Base-by-base conservation (phyloP, 345 rosid genomes). In the Sapria himalayana region DNA sequence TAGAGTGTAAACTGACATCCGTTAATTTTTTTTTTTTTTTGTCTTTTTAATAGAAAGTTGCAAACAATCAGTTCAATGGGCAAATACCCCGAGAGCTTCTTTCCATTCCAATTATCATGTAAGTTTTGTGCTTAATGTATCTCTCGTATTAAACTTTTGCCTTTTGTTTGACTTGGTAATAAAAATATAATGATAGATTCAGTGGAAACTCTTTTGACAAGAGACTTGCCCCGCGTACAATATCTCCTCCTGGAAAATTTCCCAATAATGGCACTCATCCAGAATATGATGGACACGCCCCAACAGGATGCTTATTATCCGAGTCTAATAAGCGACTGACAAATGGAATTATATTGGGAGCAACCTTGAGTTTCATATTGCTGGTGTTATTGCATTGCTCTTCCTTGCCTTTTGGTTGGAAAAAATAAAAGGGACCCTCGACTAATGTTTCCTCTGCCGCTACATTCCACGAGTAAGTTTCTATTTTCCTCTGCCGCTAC, bases 151-250 rank as follows among this genome's bases (percentile, higher is more conserved):
- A 41, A 24, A 25, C 47, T n/a, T n/a, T n/a, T 19, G 41, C 35
- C 34, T 33, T n/a, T 45, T 15, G 23, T 43, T 49, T 33, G 59
- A 23, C 48, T 48, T 39, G 39, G 20, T 49, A 20, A 37, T 49
- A 27, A 41, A 52, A 51, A 48, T 54, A 59, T n/a, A n/a, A n/a
- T n/a, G 68, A 59, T 74, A 91, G 99, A 67, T 80, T 45, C 27
- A 72, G 55, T 47, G 96, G 96, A 15, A 91, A 84, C 52, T 71
- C 92, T 41, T 91, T 84, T 33, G 72, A 73, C 54, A 78, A 84
- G 18, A 73, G 71, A 42, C 92, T 92, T 37, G 78, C 89, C 23
- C 76, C 92, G 37, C 78, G 33, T 51, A 57, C 53, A 5, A 29
- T 76, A 21, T 78, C 96, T 42, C 67, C 81, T 24, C 76, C 76